Conservation (phyloP, 495 filamentous ascomycete genomes). For the Aspergillus nidulans region DNA sequence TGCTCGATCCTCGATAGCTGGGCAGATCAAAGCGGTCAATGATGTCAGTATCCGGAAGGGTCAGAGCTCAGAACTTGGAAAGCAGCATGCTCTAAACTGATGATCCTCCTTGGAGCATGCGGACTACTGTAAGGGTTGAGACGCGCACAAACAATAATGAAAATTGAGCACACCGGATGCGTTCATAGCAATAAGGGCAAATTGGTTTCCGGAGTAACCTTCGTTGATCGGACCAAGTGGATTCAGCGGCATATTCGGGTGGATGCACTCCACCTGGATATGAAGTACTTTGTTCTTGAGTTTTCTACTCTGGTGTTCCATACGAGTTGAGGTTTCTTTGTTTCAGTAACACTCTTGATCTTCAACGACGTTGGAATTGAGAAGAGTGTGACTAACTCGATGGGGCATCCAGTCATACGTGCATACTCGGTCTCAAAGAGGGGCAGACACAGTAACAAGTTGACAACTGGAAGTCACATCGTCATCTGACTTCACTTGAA, state of each 20-base stretch:
- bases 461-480: background rate
- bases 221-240: background rate
- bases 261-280: background rate
- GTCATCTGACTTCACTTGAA: slow-evolving; percentile 12
- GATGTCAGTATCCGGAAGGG: background rate
- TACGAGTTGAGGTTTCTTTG: too few species aligned
- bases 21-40: slow-evolving; percentile 25
- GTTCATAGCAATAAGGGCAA: background rate
- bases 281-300: background rate
- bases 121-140: background rate
- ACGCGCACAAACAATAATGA: background rate
- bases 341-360: too few species aligned
- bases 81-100: background rate
- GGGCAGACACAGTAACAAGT: background rate
- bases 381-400: background rate
- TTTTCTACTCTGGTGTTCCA: too few species aligned
- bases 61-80: background rate
- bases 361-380: background rate
- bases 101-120: slow-evolving; percentile 1
- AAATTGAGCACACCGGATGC: background rate
- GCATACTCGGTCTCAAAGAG: background rate
- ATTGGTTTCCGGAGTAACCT: background rate
- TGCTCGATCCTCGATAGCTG: background rate
- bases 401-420: background rate
- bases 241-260: background rate